Conservation (phyloP, 345 rosid genomes). For the Lepidium sativum region DNA sequence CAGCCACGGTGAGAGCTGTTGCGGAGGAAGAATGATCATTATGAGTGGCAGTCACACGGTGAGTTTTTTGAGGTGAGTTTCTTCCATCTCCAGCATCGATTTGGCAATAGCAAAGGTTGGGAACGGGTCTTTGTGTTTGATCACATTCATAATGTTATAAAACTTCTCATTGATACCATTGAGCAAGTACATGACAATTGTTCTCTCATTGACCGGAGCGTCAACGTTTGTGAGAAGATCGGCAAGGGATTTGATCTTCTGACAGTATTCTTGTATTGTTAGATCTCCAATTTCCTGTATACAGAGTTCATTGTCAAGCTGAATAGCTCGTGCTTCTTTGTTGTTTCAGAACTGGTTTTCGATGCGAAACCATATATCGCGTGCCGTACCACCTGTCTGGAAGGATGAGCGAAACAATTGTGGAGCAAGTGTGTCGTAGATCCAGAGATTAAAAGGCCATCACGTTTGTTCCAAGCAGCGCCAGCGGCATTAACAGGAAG, state of each 20-base stretch:
- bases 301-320: too few species aligned
- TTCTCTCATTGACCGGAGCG: too few species aligned
- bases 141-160: neutral
- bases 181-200: neutral
- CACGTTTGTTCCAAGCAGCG: neutral
- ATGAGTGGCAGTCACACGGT: neutral
- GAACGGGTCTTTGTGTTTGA: neutral
- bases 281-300: neutral
- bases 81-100: neutral
- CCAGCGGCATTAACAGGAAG: neutral
- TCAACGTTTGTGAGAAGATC: too few species aligned
- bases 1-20: too few species aligned
- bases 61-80: too few species aligned
- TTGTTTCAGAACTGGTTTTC: neutral
- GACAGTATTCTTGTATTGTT: neutral
- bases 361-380: neutral
- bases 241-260: neutral
- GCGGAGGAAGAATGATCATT: neutral
- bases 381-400: neutral
- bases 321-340: neutral
- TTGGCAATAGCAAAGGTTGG: neutral
- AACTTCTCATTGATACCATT: neutral
- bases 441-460: neutral
- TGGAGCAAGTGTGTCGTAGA: too few species aligned
- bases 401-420: neutral